These are phyloP conservation scores for Backusella mclennaniae DNA, from an alignment of 192 early-diverging fungal species.

Conservation along the genomic window DNA sequence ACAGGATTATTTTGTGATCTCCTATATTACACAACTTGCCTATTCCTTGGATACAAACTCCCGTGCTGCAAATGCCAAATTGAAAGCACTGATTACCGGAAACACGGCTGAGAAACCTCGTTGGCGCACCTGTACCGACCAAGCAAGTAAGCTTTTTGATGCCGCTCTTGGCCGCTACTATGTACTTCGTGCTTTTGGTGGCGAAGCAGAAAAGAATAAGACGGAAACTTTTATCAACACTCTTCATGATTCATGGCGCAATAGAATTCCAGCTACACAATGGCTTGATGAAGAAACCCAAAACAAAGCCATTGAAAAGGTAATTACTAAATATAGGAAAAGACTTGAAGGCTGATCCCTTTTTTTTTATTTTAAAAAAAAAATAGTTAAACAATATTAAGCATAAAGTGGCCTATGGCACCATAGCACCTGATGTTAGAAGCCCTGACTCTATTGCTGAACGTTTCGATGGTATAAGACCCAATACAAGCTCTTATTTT, in stretches of 20 bases:
- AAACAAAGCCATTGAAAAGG: conserved; percentile 33
- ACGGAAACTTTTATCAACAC: conserved; percentile 35
- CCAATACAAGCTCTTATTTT: conserved; percentile 53
- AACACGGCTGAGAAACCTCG: conserved; percentile 22
- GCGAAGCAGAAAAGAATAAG: conserved; percentile 41
- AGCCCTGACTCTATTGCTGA: conserved; percentile 47
- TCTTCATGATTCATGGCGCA: conserved; percentile 35
- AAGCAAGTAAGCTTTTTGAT: neutral
- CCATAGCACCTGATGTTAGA: conserved; percentile 52
- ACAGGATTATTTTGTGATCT: conserved; percentile 42
- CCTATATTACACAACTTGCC: neutral
- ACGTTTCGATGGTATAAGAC: conserved; percentile 49
- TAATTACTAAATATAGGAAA: conserved; percentile 4
- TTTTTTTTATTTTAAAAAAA: neutral
- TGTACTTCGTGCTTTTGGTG: conserved; percentile 37
- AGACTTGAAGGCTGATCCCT: neutral
- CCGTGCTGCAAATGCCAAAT: neutral
- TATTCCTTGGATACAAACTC: neutral
- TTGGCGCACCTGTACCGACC: conserved; percentile 39
- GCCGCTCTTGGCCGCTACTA: conserved; percentile 37
- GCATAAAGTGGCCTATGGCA: conserved; percentile 62
- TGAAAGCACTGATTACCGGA: conserved; percentile 13
- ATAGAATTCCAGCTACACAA: conserved; percentile 30
- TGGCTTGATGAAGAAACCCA: conserved; percentile 46
- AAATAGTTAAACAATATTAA: conserved; percentile 46